Conservation (phyloP, 352 stramenopile species). For the Thalassiosira hispida region DNA sequence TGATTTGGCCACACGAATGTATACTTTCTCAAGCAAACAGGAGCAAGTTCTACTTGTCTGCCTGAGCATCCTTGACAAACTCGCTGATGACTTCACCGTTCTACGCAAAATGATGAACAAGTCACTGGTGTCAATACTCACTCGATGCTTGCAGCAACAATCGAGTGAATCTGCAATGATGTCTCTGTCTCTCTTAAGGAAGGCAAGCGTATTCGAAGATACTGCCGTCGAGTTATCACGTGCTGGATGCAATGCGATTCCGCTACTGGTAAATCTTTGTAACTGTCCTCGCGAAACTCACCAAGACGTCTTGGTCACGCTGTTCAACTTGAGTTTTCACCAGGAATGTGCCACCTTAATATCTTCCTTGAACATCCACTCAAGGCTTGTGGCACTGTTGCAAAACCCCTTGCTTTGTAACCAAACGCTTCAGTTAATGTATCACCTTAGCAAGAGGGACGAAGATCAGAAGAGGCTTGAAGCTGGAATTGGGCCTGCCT, state of each 20-base stretch:
- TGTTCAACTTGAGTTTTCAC: constrained; percentile 96
- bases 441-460: constrained; percentile 95
- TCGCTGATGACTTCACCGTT: constrained; percentile 92
- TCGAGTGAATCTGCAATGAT: constrained; percentile 90
- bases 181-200: constrained; percentile 91
- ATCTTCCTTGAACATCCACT: constrained; percentile 89
- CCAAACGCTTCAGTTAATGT: constrained; percentile 90
- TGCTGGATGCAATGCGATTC: constrained; percentile 61
- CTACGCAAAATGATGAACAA: constrained; percentile 96
- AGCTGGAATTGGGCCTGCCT: constrained; percentile 92
- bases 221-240: constrained; percentile 93
- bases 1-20: constrained; percentile 11
- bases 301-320: constrained; percentile 74
- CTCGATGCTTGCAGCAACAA: constrained; percentile 84
- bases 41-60: constrained; percentile 93
- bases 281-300: constrained; percentile 65
- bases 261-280: constrained; percentile 61
- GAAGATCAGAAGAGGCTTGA: constrained; percentile 94
- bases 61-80: constrained; percentile 93
- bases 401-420: constrained; percentile 91
- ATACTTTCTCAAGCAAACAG: constrained; percentile 68
- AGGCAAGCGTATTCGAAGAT: constrained; percentile 93
- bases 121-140: constrained; percentile 67
- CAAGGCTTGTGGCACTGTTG: constrained; percentile 91
- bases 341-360: constrained; percentile 58